Evolutionary conservation across 768 basidiomycete species (phyloP).

Genomic region (Serendipita indica): DNA sequence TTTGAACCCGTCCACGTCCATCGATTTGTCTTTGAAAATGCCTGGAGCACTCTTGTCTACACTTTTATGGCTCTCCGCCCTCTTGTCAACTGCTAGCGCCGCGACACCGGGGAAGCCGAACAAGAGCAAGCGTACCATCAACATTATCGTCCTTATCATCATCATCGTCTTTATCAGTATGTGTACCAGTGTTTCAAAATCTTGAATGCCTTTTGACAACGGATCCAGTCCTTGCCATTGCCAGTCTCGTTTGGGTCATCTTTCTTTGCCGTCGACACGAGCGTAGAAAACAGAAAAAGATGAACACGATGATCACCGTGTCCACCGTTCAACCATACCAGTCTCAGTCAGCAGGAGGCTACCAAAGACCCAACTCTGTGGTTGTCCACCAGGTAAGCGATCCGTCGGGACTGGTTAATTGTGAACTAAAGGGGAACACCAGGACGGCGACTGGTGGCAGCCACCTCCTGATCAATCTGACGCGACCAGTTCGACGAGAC

Average conservation of each 20-base stretch:
- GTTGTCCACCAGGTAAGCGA: background rate
- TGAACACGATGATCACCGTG: background rate
- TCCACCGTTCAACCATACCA: background rate
- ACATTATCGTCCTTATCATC: background rate
- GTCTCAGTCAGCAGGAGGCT: background rate
- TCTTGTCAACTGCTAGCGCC: background rate
- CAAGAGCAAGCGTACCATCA: background rate
- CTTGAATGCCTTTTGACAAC: background rate
- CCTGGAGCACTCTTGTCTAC: background rate
- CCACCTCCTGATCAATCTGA: background rate
- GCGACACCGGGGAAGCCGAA: background rate
- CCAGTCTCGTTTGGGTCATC: background rate
- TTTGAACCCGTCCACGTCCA: too few species aligned
- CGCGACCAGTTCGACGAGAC: background rate
- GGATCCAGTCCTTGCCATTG: background rate
- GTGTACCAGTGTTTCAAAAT: background rate
- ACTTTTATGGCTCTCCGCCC: background rate
- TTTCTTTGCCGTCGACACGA: background rate
- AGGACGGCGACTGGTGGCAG: background rate
- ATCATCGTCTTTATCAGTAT: background rate
- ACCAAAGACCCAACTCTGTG: background rate
- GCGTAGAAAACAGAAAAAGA: background rate
- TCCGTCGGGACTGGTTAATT: background rate
- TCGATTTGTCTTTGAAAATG: background rate
- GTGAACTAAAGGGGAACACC: background rate